phyloP scores from a whole-genome alignment of 768 basidiomycete species.

The Neoboletus subvelutipes region DNA sequence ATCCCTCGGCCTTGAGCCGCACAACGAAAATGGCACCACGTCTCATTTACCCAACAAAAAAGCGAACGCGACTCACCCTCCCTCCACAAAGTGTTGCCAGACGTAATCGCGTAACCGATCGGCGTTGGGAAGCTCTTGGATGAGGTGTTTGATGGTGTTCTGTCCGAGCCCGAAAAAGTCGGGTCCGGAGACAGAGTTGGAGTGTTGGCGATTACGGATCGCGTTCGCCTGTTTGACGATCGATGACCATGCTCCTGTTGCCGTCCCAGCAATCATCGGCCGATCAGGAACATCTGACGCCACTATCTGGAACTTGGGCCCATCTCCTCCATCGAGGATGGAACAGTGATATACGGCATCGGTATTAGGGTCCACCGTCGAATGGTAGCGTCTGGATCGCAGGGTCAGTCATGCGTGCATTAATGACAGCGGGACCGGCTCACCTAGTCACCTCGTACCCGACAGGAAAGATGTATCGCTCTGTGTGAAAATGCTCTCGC shows the following conservation, averaged over 20 bases:
- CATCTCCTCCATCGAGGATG: constrained; percentile 82
- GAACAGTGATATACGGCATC: constrained; percentile 82
- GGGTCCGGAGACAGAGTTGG: constrained; percentile 84
- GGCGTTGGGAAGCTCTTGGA: constrained; percentile 80
- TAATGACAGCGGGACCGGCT: constrained; percentile 12
- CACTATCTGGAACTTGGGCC: constrained; percentile 82
- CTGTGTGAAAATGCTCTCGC: constrained; percentile 84
- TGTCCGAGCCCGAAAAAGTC: constrained; percentile 87
- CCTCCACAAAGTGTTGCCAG: constrained; percentile 84
- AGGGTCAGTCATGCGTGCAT: constrained; percentile 1
- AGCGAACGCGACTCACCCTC: constrained; percentile 59
- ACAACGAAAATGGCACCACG: constrained; percentile 1
- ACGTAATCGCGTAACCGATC: constrained; percentile 76
- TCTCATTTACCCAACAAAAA: constrained; percentile 13
- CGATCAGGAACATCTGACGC: constrained; percentile 69
- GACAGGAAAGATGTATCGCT: constrained; percentile 86
- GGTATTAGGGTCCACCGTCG: constrained; percentile 61
- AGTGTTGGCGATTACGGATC: constrained; percentile 78
- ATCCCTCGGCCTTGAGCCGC: constrained; percentile 12
- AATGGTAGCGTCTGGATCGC: constrained; percentile 65
- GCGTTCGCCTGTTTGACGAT: constrained; percentile 82
- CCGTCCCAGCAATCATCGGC: constrained; percentile 80
- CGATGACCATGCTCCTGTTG: constrained; percentile 83
- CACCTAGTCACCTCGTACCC: constrained; percentile 82
- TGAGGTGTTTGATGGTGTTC: constrained; percentile 86